Base-by-base conservation (phyloP, 805 yeast species). In the Barnettozyma sp. region DNA sequence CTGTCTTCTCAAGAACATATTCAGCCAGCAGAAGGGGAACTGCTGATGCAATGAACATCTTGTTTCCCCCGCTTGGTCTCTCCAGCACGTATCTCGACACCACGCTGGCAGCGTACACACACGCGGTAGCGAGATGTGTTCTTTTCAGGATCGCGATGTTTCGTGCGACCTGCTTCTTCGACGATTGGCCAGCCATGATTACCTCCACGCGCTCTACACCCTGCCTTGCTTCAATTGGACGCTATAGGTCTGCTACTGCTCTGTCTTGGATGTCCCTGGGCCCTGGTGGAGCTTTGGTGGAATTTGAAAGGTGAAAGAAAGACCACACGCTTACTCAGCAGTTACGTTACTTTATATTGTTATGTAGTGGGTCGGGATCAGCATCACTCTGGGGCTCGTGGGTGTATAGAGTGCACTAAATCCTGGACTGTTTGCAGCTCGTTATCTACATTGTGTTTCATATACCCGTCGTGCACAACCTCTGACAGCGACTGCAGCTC, bases 161-260 rank as follows among this genome's bases (percentile, higher is more conserved):
- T 38, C 62, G 44, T 0, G 55, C 46, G 1, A 76, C 81, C 27
- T 65, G 68, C 43, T 73, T 76, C 58, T 75, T 76, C 12, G 65
- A 56, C 32, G 80, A 68, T 42, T 66, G 70, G 4, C 80, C 74
- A 5, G 79, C 81, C 82, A 76, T 76, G n/a, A n/a, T n/a, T n/a
- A n/a, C n/a, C n/a, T n/a, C n/a, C n/a, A n/a, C n/a, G n/a, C n/a
- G n/a, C n/a, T n/a, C n/a, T n/a, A n/a, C n/a, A n/a, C n/a, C n/a
- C n/a, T n/a, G n/a, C n/a, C n/a, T n/a, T n/a, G n/a, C n/a, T n/a
- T n/a, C n/a, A n/a, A n/a, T n/a, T n/a, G n/a, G n/a, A n/a, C n/a
- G n/a, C n/a, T n/a, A n/a, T n/a, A n/a, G n/a, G n/a, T n/a, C n/a
- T n/a, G n/a, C n/a, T n/a, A n/a, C n/a, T n/a, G n/a, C n/a, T n/a